Evolutionary conservation across 108 stramenopile species (phyloP), one percentile per base, ranked within the genome.

Genomic region (Skeletonema menzelii): DNA sequence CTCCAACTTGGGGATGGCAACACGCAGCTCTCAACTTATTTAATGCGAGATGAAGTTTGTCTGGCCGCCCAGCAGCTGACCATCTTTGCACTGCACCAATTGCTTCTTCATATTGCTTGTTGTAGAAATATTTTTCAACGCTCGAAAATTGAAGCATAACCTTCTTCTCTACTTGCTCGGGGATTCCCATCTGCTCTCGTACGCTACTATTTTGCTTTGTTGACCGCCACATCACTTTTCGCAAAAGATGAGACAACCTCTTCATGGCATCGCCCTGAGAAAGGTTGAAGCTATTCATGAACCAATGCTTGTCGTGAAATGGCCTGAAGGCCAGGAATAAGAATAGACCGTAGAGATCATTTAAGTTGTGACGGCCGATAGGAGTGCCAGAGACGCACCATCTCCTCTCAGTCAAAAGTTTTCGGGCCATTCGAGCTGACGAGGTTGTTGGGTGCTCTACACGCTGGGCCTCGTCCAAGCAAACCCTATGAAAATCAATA

Each of bases 301-400:
- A 88, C 82, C 75, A 88, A 8, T 42, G 59, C 34, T 70, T 84
- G 13, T 75, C 38, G 27, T 63, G 28, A 72, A 88, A 88, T 8
- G 90, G 90, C 44, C 37, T 44, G 20, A 86, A 20, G 2, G 83
- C n/a, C 22, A 88, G 78, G 82, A 87, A 91, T 19, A 81, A n/a
- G 11, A 67, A 73, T 5, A 88, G 34, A 14, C 88, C 91, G 62
- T 80, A 87, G 35, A 92, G 57, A 72, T 90, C 91, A 27, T 89
- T 79, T 10, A 92, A 65, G 24, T 75, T 80, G 38, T 85, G 85
- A 32, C 82, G 79, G 4, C 87, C 88, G 47, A 92, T 77, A 0
- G 91, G 91, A 1, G 91, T 92, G 13, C 91, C 91, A 27, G 79
- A 64, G 8, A 92, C 82, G 35, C 82, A 82, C 91, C 91, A 92